These are phyloP conservation scores for Chiua sp. DNA, from an alignment of 1,284 basidiomycete genomes.

Conservation along the genomic window DNA sequence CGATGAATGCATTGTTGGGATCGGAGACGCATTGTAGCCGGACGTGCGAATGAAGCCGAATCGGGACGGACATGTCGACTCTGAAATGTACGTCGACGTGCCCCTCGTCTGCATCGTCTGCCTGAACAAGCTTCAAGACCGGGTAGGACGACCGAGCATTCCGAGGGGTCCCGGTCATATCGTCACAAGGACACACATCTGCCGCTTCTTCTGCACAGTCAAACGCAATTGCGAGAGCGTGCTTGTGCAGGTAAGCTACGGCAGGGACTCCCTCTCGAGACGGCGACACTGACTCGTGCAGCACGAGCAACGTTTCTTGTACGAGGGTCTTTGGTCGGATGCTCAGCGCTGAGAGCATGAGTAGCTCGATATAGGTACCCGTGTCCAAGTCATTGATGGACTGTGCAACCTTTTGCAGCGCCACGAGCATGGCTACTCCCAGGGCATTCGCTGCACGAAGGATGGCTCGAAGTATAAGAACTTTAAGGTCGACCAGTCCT, in stretches of 20 bases:
- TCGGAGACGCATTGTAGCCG: constrained; percentile 62
- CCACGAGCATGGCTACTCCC: constrained; percentile 58
- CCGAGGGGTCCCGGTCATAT: constrained; percentile 50
- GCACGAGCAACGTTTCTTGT: constrained; percentile 62
- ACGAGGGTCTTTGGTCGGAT: constrained; percentile 55
- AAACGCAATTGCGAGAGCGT: constrained; percentile 58
- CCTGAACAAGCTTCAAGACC: constrained; percentile 40
- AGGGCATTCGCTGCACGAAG: constrained; percentile 58
- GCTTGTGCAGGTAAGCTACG: constrained; percentile 53
- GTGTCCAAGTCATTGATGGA: constrained; percentile 48
- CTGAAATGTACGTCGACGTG: constrained; percentile 56
- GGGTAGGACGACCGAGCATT: constrained; percentile 45
- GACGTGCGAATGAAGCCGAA: constrained; percentile 66
- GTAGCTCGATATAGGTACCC: constrained; percentile 52
- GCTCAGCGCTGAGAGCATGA: constrained; percentile 54
- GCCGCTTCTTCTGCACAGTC: constrained; percentile 69
- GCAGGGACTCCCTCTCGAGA: constrained; percentile 28
- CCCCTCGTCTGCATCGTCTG: constrained; percentile 34
- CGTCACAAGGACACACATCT: constrained; percentile 67
- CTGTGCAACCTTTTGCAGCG: constrained; percentile 55
- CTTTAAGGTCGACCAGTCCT: constrained; percentile 38
- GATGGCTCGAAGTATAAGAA: constrained; percentile 49
- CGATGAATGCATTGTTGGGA: constrained; percentile 53
- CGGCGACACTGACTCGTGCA: constrained; percentile 53
- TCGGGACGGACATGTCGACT: constrained; percentile 52